A percentile compares a stretch with the other conserved stretches of the same genome.
Evolutionary conservation across 495 filamentous ascomycete genomes (phyloP).

Genomic region (Cairneyella variabilis): DNA sequence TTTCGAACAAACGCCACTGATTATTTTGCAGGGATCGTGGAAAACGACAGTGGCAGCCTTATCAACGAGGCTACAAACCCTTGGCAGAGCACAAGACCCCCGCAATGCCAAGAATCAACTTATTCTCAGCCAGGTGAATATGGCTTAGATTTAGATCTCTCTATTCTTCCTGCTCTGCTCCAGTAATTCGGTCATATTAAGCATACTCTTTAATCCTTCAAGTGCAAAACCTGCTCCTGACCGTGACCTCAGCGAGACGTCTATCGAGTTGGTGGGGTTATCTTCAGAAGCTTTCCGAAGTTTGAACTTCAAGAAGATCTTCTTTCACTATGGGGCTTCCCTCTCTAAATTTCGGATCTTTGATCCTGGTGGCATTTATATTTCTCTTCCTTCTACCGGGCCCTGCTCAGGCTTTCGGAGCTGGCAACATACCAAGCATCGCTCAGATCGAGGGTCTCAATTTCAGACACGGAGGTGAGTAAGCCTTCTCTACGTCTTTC

Average conservation of each 20-base stretch:
- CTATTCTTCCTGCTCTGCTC: no score
- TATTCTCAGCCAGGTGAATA: slow-evolving; percentile 5
- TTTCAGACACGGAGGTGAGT: slow-evolving; percentile 80
- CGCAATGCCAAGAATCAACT: background rate
- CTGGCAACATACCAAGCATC: slow-evolving; percentile 93
- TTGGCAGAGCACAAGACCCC: no score
- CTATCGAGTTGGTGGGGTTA: no score
- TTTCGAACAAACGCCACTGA: background rate
- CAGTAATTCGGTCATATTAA: no score
- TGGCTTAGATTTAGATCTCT: slow-evolving; percentile 4
- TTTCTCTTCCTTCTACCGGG: slow-evolving; percentile 61
- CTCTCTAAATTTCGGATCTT: slow-evolving; percentile 7
- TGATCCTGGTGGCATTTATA: slow-evolving; percentile 43
- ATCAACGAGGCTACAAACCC: no score
- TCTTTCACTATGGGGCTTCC: slow-evolving; percentile 17
- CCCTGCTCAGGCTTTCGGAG: slow-evolving; percentile 76
- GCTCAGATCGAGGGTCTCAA: slow-evolving; percentile 91
- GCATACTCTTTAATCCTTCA: no score
- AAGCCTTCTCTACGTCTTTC: background rate
- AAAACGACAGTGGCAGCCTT: no score
- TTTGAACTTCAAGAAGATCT: no score
- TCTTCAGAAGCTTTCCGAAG: no score
- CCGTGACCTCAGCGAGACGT: no score
- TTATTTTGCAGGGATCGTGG: no score
- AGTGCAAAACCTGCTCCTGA: no score